Evolutionary conservation across 2,329 filamentous ascomycete genomes (phyloP).

Genomic region (Remersonia thermophila): DNA sequence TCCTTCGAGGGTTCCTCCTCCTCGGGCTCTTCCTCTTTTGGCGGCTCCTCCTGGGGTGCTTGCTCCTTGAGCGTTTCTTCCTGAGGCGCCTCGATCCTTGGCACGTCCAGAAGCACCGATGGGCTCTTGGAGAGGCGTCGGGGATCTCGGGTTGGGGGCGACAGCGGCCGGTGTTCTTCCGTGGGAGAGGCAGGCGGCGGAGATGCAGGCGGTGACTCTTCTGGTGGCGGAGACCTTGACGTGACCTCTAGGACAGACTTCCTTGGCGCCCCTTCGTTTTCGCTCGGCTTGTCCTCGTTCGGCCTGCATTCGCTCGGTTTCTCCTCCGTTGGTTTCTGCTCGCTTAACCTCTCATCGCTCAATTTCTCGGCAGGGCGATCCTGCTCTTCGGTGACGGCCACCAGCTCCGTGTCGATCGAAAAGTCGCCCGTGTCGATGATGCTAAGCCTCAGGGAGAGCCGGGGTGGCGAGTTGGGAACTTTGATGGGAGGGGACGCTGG

Average conservation of each 20-base stretch:
- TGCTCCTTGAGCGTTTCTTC: constrained; percentile 6
- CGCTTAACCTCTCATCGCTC: not conserved
- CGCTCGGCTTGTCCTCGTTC: not conserved
- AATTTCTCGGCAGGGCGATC: not conserved
- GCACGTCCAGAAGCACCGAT: constrained; percentile 6
- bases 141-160: constrained; percentile 15
- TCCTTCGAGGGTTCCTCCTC: not conserved
- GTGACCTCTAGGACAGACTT: constrained; percentile 3
- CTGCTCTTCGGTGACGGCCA: not conserved
- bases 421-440: constrained; percentile 17
- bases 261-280: constrained; percentile 1
- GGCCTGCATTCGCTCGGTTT: not conserved
- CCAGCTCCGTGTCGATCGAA: constrained; percentile 4
- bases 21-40: not conserved
- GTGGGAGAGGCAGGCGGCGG: too few species aligned
- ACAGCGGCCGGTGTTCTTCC: not conserved
- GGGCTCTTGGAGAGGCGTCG: constrained; percentile 15
- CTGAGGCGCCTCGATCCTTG: constrained; percentile 7
- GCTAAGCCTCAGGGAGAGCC: constrained; percentile 18
- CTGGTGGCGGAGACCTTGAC: constrained; percentile 3
- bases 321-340: not conserved
- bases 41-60: not conserved
- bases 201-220: constrained; percentile 1
- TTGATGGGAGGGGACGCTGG: constrained; percentile 14
- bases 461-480: constrained; percentile 15